Percentiles rank a stretch among this genome's conserved stretches.
Evolutionary conservation across 257 asterid genomes (phyloP).

Genomic region (Ophiorrhiza pumila): DNA sequence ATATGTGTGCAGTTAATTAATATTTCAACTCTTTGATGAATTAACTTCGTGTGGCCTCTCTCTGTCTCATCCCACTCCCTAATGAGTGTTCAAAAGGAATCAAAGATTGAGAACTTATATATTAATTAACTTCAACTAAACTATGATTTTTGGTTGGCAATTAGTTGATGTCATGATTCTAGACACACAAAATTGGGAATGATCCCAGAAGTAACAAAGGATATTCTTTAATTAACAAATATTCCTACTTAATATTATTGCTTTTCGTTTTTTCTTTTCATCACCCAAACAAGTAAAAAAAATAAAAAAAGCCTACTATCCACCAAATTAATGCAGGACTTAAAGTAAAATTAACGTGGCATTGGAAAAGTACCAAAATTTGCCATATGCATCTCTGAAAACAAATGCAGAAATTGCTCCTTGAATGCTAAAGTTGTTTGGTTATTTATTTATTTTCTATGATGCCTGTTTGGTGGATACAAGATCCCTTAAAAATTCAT

Average conservation of each 20-base stretch:
- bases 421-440: background rate
- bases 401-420: background rate
- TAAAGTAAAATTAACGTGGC: no score
- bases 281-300: background rate
- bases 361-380: no score
- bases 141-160: background rate
- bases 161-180: background rate
- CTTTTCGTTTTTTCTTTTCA: background rate
- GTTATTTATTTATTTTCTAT: background rate
- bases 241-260: background rate
- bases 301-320: background rate
- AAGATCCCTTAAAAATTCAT: background rate
- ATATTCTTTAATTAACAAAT: background rate
- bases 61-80: background rate
- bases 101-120: background rate
- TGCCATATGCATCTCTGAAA: background rate
- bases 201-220: background rate
- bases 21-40: background rate
- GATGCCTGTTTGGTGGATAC: slow-evolving; percentile 14
- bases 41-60: background rate
- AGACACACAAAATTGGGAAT: background rate
- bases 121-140: background rate
- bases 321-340: no score
- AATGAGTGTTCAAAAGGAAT: background rate
- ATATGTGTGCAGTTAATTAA: no score